phyloP scores from a whole-genome alignment of 83 land plant species.

The Picea mariana region DNA sequence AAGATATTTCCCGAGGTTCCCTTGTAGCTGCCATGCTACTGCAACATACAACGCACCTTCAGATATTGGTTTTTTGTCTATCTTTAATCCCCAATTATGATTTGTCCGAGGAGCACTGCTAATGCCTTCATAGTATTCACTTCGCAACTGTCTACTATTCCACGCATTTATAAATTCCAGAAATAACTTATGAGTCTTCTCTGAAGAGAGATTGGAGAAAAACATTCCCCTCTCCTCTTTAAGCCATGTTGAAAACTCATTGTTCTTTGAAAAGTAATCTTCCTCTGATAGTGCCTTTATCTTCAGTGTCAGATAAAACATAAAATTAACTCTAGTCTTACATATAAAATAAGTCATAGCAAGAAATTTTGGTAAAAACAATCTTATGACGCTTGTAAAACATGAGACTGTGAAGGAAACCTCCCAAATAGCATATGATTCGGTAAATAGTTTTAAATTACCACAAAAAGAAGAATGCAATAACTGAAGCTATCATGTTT shows the following conservation, averaged over 20 bases:
- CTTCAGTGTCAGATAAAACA: conserved; percentile 6
- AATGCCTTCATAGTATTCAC: conserved; percentile 83
- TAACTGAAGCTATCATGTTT: neutral
- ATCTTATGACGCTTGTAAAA: neutral
- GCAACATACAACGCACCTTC: conserved; percentile 20
- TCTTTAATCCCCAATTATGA: conserved; percentile 83
- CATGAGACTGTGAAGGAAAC: neutral
- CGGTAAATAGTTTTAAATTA: neutral
- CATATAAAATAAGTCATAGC: no score
- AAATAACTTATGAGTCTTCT: conserved; percentile 69
- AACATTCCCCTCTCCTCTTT: conserved; percentile 73
- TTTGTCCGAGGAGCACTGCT: conserved; percentile 62
- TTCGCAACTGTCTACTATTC: conserved; percentile 67
- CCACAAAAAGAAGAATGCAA: neutral
- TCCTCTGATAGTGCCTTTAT: conserved; percentile 66
- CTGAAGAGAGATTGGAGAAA: conserved; percentile 84
- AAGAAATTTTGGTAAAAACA: neutral
- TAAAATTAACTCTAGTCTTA: neutral
- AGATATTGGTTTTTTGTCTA: conserved; percentile 16
- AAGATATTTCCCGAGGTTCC: neutral
- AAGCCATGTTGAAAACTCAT: conserved; percentile 93
- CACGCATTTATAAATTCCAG: conserved; percentile 69
- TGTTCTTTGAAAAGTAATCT: conserved; percentile 91
- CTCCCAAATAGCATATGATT: neutral
- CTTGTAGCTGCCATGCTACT: neutral